A percentile compares a stretch with the other conserved stretches of the same genome.
Evolutionary conservation across 352 stramenopile species (phyloP).

Genomic region (Pythium sukuiense): DNA sequence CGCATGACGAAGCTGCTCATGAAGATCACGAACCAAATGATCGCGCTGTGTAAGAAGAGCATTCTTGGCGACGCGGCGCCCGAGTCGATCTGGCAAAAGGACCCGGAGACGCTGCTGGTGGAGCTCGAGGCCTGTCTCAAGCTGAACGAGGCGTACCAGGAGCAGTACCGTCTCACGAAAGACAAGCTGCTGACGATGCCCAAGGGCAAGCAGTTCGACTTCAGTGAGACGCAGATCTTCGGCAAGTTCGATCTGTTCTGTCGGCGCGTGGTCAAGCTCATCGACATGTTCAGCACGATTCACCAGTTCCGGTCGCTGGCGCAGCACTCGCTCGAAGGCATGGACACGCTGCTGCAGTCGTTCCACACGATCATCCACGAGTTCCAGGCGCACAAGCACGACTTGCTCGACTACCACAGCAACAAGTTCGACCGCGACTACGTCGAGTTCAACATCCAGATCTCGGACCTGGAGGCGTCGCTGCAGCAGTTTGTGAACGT

Average conservation of each 20-base stretch:
- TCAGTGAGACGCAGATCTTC: slow-evolving; percentile 99
- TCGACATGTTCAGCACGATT: slow-evolving; percentile 99
- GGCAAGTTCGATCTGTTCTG: slow-evolving; percentile 99
- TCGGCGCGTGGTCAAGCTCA: slow-evolving; percentile 96
- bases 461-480: slow-evolving; percentile 95
- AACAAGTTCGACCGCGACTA: slow-evolving; percentile 98
- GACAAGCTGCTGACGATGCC: slow-evolving; percentile 94
- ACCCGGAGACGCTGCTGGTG: slow-evolving; percentile 93
- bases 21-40: slow-evolving; percentile 99
- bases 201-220: slow-evolving; percentile 98
- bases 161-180: slow-evolving; percentile 97
- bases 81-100: slow-evolving; percentile 94
- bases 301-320: slow-evolving; percentile 94
- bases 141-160: slow-evolving; percentile 98
- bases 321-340: slow-evolving; percentile 91
- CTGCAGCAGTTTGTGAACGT: slow-evolving; percentile 99
- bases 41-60: slow-evolving; percentile 96
- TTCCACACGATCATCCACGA: slow-evolving; percentile 97
- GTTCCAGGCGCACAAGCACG: slow-evolving; percentile 96
- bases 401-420: slow-evolving; percentile 98
- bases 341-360: slow-evolving; percentile 90
- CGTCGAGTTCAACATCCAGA: slow-evolving; percentile 95
- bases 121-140: slow-evolving; percentile 97
- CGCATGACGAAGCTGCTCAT: slow-evolving; percentile 96
- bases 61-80: slow-evolving; percentile 87